Percentiles rank a stretch among this genome's conserved stretches.
phyloP scores from a whole-genome alignment of 1,284 basidiomycete species.

The Ganoderma leucocontextum region DNA sequence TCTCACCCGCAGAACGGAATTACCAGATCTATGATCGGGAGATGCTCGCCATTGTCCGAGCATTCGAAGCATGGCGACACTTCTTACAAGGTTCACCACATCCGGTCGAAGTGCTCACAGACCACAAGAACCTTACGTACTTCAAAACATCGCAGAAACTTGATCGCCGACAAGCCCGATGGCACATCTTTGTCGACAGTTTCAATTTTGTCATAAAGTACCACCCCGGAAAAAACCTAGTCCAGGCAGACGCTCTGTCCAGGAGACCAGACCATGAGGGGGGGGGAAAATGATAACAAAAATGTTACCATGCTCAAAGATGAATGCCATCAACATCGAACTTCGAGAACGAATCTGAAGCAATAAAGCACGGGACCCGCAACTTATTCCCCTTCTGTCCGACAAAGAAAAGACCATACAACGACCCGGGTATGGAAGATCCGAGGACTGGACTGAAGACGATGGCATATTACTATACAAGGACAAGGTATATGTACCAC shows the following conservation, averaged over 20 bases:
- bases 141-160: constrained; percentile 47
- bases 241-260: constrained; percentile 50
- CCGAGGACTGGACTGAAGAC: neutral
- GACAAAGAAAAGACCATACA: neutral
- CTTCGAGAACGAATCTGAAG: neutral
- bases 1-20: constrained; percentile 46
- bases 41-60: constrained; percentile 48
- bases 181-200: constrained; percentile 44
- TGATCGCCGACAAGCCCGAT: constrained; percentile 48
- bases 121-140: constrained; percentile 54
- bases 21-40: constrained; percentile 60
- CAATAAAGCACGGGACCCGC: neutral
- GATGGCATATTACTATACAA: neutral
- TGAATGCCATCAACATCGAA: neutral
- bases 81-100: constrained; percentile 34
- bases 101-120: constrained; percentile 36
- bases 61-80: constrained; percentile 44
- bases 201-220: constrained; percentile 50
- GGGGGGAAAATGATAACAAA: constrained; percentile 40
- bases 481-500: neutral
- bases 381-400: too few relatives aligned
- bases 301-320: constrained; percentile 38
- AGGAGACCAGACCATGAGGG: constrained; percentile 43
- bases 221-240: constrained; percentile 45
- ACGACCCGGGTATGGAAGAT: neutral